phyloP scores from a whole-genome alignment of 1,139 yeast species.

The Blastobotrys buckinghamii region DNA sequence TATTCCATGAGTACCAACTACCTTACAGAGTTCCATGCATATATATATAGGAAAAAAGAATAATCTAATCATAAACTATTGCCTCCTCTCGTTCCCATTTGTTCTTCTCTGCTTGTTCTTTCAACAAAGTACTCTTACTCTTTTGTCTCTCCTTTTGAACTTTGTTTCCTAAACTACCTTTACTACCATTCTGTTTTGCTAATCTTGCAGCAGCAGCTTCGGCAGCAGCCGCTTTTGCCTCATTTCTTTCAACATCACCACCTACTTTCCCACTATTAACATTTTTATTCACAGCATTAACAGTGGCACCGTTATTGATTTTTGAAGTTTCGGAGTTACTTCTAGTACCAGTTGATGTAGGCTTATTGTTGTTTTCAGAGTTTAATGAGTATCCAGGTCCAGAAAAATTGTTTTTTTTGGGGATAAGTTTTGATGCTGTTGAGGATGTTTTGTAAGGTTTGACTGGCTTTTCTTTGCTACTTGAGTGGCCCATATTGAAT shows the following conservation, averaged over 20 bases:
- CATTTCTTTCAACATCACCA: background rate
- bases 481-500: slow-evolving; percentile 5
- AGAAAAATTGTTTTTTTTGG: background rate
- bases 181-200: background rate
- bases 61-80: slow-evolving; percentile 28
- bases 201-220: slow-evolving; percentile 6
- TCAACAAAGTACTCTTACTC: slow-evolving; percentile 15
- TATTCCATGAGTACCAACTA: too few relatives aligned
- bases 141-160: slow-evolving; percentile 5
- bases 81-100: slow-evolving; percentile 12
- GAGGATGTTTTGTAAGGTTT: background rate
- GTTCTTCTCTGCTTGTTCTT: slow-evolving; percentile 9
- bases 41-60: too few relatives aligned
- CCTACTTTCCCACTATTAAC: background rate
- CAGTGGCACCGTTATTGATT: slow-evolving; percentile 1
- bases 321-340: background rate
- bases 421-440: background rate
- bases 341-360: too few relatives aligned
- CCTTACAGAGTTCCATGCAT: too few relatives aligned
- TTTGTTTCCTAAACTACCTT: background rate
- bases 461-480: slow-evolving; percentile 2
- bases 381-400: slow-evolving; percentile 1
- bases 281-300: too few relatives aligned
- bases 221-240: background rate
- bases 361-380: background rate